Evolutionary conservation across 2,329 filamentous ascomycete genomes (phyloP), one percentile per base, ranked within the genome.

Genomic region (Diplodia mutila): DNA sequence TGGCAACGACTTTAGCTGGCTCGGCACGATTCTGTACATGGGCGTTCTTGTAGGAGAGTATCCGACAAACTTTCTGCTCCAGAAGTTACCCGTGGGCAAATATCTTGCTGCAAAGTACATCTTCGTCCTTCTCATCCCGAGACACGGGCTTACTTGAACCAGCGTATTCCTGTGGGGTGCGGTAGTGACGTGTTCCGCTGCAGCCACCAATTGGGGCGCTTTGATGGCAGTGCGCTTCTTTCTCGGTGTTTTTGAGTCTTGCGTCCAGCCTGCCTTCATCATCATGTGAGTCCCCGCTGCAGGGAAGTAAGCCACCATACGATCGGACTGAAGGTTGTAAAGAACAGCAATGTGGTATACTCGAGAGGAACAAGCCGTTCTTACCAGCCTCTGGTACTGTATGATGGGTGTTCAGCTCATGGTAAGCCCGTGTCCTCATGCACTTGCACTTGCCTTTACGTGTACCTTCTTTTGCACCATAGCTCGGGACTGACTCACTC

Each of bases 161-260:
- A 61, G 57, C 6, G 25, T 84, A 0, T 78, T 87, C 59, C 77
- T 80, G 46, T 88, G 85, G 82, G 85, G 84, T 12, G 46, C 59
- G 3, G 53, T 68, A 4, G 25, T 69, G 16, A 51, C 55, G 11
- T 46, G 67, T 18, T 54, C 53, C 9, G 48, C 57, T 14, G 54
- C 59, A n/a, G 67, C 55, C 32, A 71, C 65, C 32, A 71, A 63
- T 21, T 75, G 70, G 65, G 72, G 70, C 9, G 69, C 67, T 4
- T 54, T 73, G 7, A 61, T 90, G 21, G 78, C 82, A 0, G 85
- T 90, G 2, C 84, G 90, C 4, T 90, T 87, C 0, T 77, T 92
- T 9, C 83, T 92, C 4, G 90, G 90, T 55, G 85, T 90, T 57
- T 91, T 91, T 72, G 76, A 85, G 89, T 0, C 85, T 85, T 55